phyloP scores from a whole-genome alignment of 1,284 basidiomycete genomes.

The Hemileia vastatrix region DNA sequence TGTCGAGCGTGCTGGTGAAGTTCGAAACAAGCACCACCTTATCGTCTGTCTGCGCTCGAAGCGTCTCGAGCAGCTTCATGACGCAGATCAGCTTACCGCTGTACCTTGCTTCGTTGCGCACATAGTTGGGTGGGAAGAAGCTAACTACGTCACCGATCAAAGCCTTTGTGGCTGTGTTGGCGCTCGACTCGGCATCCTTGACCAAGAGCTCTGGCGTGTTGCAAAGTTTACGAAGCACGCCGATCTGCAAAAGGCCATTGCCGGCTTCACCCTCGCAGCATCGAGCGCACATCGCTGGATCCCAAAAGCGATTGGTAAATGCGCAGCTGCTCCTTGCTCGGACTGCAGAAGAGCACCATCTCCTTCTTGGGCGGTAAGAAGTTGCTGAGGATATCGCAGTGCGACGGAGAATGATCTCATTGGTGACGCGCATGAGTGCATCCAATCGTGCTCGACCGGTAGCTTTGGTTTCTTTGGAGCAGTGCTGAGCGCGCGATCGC shows the following conservation, averaged over 20 bases:
- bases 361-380: conserved; percentile 83
- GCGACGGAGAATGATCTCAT: conserved; percentile 78
- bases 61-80: conserved; percentile 58
- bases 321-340: conserved; percentile 20
- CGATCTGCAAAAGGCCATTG: conserved; percentile 38
- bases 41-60: conserved; percentile 66
- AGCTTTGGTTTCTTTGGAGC: conserved; percentile 60
- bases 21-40: conserved; percentile 71
- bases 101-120: conserved; percentile 59
- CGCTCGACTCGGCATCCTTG: conserved; percentile 54
- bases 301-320: conserved; percentile 18
- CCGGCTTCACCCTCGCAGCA: conserved; percentile 25
- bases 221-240: conserved; percentile 64
- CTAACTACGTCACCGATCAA: conserved; percentile 56
- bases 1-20: conserved; percentile 67
- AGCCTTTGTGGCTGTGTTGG: conserved; percentile 35
- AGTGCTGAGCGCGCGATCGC: conserved; percentile 69
- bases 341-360: conserved; percentile 39
- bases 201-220: conserved; percentile 82
- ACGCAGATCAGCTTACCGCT: conserved; percentile 74
- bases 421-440: conserved; percentile 63
- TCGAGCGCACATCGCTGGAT: conserved; percentile 29
- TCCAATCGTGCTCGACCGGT: conserved; percentile 57
- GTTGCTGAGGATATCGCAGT: conserved; percentile 66
- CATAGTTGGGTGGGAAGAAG: conserved; percentile 57